Base-by-base conservation (phyloP, 345 rosid species). In the Litchi chinensis region DNA sequence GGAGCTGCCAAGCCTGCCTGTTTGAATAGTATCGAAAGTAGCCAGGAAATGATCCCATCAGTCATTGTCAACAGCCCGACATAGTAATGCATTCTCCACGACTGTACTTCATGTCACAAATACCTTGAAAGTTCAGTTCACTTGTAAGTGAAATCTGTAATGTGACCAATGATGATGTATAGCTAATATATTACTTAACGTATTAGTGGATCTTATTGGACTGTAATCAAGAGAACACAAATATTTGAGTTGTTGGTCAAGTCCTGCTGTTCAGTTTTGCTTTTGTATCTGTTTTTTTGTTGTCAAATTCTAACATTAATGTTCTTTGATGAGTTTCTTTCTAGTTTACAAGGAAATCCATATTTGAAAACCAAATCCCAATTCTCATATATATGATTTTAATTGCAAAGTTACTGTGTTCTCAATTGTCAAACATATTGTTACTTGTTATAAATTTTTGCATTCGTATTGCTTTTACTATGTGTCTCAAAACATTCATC, bases 1-100 rank as follows among this genome's bases (percentile, higher is more conserved):
- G 97, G 99, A 85, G 99, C 93, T 75, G 91, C 91, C 60, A 92
- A 90, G 85, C 97, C 98, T 48, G 87, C 88, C 65, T 92, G 89
- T 80, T 78, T 95, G 75, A 79, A 74, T 76, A 68, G 60, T 71
- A 52, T 71, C 1, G 75, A 3, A 39, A 85, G 80, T 66, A 75
- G 76, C 66, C 88, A 88, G 70, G 97, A 95, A 86, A 83, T 56
- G 54, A 85, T 92, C 76, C 98, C 97, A 59, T 80, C 80, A 74
- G 79, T 89, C 68, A 48, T 83, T 56, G 56, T 78, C 82, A 83
- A 59, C 80, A 76, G 68, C 68, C 75, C 75, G 21, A 59, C 71
- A 66, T 72, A 60, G 65, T 60, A n/a, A 60, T 21, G 65, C 26
- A 21, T 54, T 16, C 26, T 22, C 12, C 26, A 2, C 9, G 28